A percentile compares a stretch with the other conserved stretches of the same genome.
Conservation (phyloP, 192 early-diverging fungal species). For the Podila horticola region DNA sequence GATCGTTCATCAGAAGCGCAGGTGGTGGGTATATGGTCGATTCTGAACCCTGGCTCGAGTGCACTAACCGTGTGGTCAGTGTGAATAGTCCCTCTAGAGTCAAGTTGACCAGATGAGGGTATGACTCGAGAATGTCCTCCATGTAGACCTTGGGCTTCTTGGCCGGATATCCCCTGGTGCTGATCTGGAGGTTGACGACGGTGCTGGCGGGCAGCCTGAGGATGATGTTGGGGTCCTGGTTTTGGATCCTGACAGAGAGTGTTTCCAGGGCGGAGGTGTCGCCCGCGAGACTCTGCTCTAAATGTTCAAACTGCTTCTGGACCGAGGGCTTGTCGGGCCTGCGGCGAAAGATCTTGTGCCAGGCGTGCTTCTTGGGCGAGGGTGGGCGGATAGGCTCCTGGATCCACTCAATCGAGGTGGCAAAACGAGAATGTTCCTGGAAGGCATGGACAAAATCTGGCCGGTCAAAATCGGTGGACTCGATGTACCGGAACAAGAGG, state of each 20-base stretch:
- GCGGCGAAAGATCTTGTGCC: conserved; percentile 24
- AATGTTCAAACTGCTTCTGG: conserved; percentile 25
- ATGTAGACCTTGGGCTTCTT: conserved; percentile 26
- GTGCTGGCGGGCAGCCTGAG: conserved; percentile 13
- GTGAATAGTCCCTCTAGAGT: conserved; percentile 32
- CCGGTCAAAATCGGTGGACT: conserved; percentile 25
- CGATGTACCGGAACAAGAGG: conserved; percentile 25
- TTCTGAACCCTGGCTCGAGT: too few species aligned
- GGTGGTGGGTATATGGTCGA: too few species aligned
- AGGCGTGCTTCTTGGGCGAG: conserved; percentile 20
- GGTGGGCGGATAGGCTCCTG: conserved; percentile 8
- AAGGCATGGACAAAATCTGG: conserved; percentile 21
- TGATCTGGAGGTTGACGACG: conserved; percentile 25
- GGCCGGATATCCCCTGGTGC: conserved; percentile 26
- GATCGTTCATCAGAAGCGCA: too few species aligned
- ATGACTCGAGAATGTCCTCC: conserved; percentile 36
- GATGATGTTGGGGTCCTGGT: conserved; percentile 33
- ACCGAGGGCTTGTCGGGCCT: not conserved
- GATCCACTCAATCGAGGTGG: conserved; percentile 41
- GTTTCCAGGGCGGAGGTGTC: conserved; percentile 13
- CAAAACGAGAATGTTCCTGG: conserved; percentile 19
- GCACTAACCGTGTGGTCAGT: conserved; percentile 11
- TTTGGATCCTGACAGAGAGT: conserved; percentile 32
- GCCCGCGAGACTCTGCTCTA: conserved; percentile 12
- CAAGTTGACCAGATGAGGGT: conserved; percentile 25